phyloP scores from a whole-genome alignment of 2,329 filamentous ascomycete genomes.

The Emergomyces orientalis region DNA sequence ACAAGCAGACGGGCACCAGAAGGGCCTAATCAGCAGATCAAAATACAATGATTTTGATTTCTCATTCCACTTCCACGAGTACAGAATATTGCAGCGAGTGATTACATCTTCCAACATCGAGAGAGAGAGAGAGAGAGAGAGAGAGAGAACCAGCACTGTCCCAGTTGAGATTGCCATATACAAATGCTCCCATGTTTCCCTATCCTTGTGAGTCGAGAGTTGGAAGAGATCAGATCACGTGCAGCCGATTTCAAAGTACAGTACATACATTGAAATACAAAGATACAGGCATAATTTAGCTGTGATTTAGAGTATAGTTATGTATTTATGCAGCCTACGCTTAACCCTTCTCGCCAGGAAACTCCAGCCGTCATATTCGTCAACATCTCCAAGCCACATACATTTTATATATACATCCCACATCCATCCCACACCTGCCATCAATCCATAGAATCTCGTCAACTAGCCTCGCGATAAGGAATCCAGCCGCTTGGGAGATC shows the following conservation, averaged over 20 bases:
- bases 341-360: too few species aligned
- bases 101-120: not conserved
- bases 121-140: not conserved
- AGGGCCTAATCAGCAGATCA: not conserved
- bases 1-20: not conserved
- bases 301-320: not conserved
- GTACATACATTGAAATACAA: not conserved
- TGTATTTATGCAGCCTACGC: not conserved
- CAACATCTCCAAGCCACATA: not conserved
- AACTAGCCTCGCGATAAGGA: not conserved
- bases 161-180: not conserved
- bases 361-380: not conserved
- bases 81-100: not conserved
- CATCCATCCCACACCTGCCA: not conserved
- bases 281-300: not conserved
- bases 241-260: not conserved
- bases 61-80: not conserved
- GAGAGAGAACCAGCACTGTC: not conserved
- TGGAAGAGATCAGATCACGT: not conserved
- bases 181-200: too few species aligned
- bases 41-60: not conserved
- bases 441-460: not conserved
- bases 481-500: not conserved
- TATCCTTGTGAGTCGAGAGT: not conserved
- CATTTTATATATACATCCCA: not conserved